phyloP scores from a whole-genome alignment of 148 eudicot genomes.

The Rhododendron henanense region DNA sequence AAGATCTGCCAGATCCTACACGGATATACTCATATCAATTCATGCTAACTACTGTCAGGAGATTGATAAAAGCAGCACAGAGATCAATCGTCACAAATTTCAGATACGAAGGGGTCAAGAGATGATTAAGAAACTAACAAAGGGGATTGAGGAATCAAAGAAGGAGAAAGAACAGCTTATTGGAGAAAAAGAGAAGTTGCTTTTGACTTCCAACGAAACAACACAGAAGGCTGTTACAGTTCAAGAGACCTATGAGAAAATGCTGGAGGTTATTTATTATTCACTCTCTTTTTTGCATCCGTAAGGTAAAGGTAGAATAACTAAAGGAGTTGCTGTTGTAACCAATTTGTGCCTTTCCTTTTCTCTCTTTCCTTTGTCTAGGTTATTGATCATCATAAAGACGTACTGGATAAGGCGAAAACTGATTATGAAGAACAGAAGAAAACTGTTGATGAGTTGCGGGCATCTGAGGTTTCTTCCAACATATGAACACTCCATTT shows the following conservation, averaged over 20 bases:
- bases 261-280: constrained; percentile 51
- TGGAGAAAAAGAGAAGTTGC: constrained; percentile 55
- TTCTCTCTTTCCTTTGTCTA: constrained; percentile 18
- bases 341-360: not conserved
- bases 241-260: constrained; percentile 70
- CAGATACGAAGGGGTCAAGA: constrained; percentile 84
- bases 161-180: constrained; percentile 64
- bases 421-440: constrained; percentile 66
- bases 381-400: constrained; percentile 82
- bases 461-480: constrained; percentile 76
- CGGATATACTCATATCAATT: too few species aligned
- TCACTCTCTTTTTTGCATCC: not conserved
- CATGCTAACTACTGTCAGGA: constrained; percentile 35
- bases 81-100: constrained; percentile 87
- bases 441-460: constrained; percentile 69
- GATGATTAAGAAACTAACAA: constrained; percentile 66
- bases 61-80: constrained; percentile 77
- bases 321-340: not conserved
- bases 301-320: not conserved
- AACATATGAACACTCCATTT: not conserved
- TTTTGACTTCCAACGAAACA: constrained; percentile 57
- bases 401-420: constrained; percentile 74
- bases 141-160: constrained; percentile 81
- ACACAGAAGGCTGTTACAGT: constrained; percentile 75
- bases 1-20: not conserved